Base-by-base conservation (phyloP, 768 basidiomycete species). In the Erythrobasidium yunnanense region DNA sequence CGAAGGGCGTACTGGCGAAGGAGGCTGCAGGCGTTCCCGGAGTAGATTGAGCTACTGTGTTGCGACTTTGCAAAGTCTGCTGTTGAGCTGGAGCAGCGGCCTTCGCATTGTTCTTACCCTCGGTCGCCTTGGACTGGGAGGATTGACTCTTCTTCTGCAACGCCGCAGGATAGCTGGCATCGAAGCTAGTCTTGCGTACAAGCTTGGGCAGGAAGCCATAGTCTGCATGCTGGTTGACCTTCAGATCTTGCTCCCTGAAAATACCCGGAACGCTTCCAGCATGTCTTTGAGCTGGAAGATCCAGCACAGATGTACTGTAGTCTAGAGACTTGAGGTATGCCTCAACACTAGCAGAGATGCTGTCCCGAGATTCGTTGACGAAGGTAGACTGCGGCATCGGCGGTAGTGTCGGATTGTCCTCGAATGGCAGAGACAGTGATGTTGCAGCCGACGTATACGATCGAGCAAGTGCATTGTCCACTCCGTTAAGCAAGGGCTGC, bases 161-260 rank as follows among this genome's bases (percentile, higher is more conserved):
- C n/a, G n/a, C n/a, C 4, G 60, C 60, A 29, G 60, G 60, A 51
- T 63, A 65, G 23, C 35, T 45, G 32, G 57, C 67, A 45, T 68
- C 67, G 22, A 57, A 63, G 52, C 67, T 68, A 1, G 67, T 68
- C 35, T 68, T 68, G 34, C 67, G 57, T 3, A 68, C 67, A 17
- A 68, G 27, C 33, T 68, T 68, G 25, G 67, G 67, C 29, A 68
- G 25, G 67, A 65, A 68, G 3, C 67, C 67, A 58, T 66, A 68
- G 15, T 68, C 67, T 4, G 32, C 33, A 27, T 65, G 62, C 6
- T 68, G 63, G 38, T 68, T 68, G 32, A 50, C 27, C 29, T 50
- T 63, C n/a, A 54, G 30, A 13, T 53, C 62, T 29, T 53, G 60
- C 38, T 68, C 67, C 17, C 25, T 29, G 46, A 62, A 49, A 15